Evolutionary conservation across 2,329 filamentous ascomycete genomes (phyloP).

Genomic region (Exophiala calicioides): DNA sequence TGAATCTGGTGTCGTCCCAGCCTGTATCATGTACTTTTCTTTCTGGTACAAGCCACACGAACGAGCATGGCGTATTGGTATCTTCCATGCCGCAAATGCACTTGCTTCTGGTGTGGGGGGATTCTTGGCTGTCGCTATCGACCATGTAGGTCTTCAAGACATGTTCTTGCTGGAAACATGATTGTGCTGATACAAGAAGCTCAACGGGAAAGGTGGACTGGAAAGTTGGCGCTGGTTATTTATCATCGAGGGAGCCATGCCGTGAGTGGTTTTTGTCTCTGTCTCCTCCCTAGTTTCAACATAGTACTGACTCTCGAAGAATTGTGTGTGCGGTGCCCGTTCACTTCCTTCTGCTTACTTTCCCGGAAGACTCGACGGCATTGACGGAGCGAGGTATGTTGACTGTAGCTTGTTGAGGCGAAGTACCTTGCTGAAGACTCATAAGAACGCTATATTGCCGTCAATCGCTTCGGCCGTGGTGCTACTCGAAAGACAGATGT

Average conservation of each 20-base stretch:
- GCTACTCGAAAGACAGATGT: slow-evolving; percentile 27
- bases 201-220: slow-evolving; percentile 26
- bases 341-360: slow-evolving; percentile 30
- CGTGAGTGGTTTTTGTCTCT: slow-evolving; percentile 2
- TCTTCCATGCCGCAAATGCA: slow-evolving; percentile 31
- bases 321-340: slow-evolving; percentile 26
- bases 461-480: slow-evolving; percentile 30
- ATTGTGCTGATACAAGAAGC: slow-evolving; percentile 33
- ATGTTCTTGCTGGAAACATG: slow-evolving; percentile 10
- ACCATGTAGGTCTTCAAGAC: slow-evolving; percentile 13
- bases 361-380: slow-evolving; percentile 27
- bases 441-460: slow-evolving; percentile 28
- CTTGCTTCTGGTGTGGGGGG: slow-evolving; percentile 28
- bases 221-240: slow-evolving; percentile 30
- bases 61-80: slow-evolving; percentile 29
- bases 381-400: slow-evolving; percentile 26
- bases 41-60: slow-evolving; percentile 34
- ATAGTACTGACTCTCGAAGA: too few species aligned
- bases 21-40: slow-evolving; percentile 33
- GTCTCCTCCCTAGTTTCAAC: too few species aligned
- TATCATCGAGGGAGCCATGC: slow-evolving; percentile 28
- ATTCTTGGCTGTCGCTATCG: slow-evolving; percentile 25
- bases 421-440: neutral
- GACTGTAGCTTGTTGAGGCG: neutral
- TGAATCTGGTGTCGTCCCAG: slow-evolving; percentile 30